These are phyloP conservation scores for Apiospora rasikravindrae DNA, from an alignment of 2,329 filamentous ascomycete species.

Conservation along the genomic window DNA sequence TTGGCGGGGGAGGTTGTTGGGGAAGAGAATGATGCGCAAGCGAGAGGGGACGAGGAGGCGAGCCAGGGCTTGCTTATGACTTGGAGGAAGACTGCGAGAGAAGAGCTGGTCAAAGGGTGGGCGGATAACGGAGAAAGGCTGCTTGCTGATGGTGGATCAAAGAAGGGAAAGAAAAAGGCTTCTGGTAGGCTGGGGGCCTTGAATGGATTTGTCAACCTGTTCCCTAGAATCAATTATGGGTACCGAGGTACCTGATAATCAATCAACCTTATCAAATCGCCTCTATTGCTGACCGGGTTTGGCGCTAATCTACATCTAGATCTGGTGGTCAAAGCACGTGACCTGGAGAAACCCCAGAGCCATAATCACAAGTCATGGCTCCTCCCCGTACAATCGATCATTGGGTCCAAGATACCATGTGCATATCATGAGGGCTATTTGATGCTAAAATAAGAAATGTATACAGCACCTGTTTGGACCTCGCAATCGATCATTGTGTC, in stretches of 20 bases:
- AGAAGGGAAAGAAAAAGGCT: neutral
- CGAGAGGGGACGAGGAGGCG: neutral
- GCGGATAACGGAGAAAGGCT: neutral
- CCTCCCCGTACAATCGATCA: neutral
- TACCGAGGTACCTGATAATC: neutral
- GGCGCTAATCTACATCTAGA: neutral
- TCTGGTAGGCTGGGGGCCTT: neutral
- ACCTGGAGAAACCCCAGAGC: neutral
- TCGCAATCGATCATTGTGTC: too few relatives aligned
- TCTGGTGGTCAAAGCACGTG: neutral
- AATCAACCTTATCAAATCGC: neutral
- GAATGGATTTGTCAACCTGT: conserved; percentile 4
- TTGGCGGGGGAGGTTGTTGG: neutral
- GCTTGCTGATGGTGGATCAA: conserved; percentile 8
- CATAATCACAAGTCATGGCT: neutral
- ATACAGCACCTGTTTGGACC: too few relatives aligned
- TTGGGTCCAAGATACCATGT: neutral
- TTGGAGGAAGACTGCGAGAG: neutral
- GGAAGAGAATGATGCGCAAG: neutral
- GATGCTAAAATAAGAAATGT: neutral
- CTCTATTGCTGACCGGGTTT: neutral
- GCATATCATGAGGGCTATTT: neutral
- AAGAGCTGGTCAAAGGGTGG: conserved; percentile 11
- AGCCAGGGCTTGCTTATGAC: neutral
- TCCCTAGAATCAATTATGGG: neutral